Evolutionary conservation across 192 early-diverging fungal genomes (phyloP), one percentile per base, ranked within the genome.

Genomic region (Paraglomus brasilianum): DNA sequence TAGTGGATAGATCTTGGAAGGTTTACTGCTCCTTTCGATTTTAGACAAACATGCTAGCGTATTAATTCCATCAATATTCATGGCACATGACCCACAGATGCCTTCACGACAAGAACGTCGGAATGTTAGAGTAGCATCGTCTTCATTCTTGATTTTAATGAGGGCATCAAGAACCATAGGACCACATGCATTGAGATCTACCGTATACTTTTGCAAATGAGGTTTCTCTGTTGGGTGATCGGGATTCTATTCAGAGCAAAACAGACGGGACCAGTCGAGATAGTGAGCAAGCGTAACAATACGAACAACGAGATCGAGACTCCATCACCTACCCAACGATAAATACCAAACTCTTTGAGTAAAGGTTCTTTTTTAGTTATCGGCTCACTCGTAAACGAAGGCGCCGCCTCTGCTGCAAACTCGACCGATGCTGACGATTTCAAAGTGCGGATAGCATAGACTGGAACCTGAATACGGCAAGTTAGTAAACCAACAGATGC

Each of bases 61-160:
- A 85, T 98, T 98, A 17, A 78, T 81, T 65, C 96, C 96, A 76
- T 91, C 89, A 78, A 98, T 98, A 87, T 98, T 98, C 96, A 98
- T 98, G 58, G 96, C 90, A 73, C 96, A 98, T 51, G 93, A 95
- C 63, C 95, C 95, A 75, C 95, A 97, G 73, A 97, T 97, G 58
- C 93, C 93, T 82, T 98, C 96, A 79, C 94, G 92, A 82, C 95
- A 96, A 19, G 93, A 94, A 66, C 94, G 87, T 77, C 95, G 91
- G 87, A 97, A 95, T 39, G 95, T 95, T 24, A 96, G 83, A 15
- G 95, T 96, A 50, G 93, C 84, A 75, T 96, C 95, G 4, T 90
- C 83, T 75, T 96, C 94, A 83, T 96, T 98, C 82, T 98, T 98
- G 74, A 96, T 95, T 81, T 98, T 96, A 77, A 98, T 92, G 39